Base-by-base conservation (phyloP, 2,329 filamentous ascomycete genomes). In the Pleomassaria siparia region DNA sequence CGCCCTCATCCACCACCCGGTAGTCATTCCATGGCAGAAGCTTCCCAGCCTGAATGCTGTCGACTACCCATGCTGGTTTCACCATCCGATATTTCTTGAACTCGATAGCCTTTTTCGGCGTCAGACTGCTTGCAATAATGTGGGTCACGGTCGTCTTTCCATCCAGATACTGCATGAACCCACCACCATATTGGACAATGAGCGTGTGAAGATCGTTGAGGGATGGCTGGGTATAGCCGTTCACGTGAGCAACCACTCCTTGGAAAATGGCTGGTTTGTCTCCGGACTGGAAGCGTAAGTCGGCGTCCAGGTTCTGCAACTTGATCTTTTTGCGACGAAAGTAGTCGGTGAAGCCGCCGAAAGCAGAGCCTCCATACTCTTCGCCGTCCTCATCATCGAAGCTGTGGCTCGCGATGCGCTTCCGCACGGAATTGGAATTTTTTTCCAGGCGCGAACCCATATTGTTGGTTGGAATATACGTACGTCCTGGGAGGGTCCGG, bases 251-350 rank as follows among this genome's bases (percentile, higher is more conserved):
- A 11, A 96, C 91, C 8, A 97, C 80, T 0, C 90, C 91, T 58
- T 87, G 89, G 77, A 99, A 99, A 43, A 99, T 90, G 52, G 83
- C 84, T 9, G 91, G 89, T 54, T 88, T 89, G 56, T 86, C 84
- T 0, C 75, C 72, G 1, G 85, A 82, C 3, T 82, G 76, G 25
- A 87, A 80, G 49, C 92, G 85, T 36, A 95, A 77, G 44, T 95
- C 83, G 8, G 85, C 85, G 72, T 99, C 94, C 24, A 94, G 81
- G 63, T 99, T 99, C 71, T 97, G 94, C 3, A 99, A 80, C 67
- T 99, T 99, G 71, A 96, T 85, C 78, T 95, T 96, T 77, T 99
- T 99, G 46, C 91, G 86, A 41, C 91, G 82, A 67, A 96, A 95
- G 71, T 97, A 99, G 64, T 97, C 92, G 20, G 79, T 74, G 62